Evolutionary conservation across 176 grass and related monocot genomes (phyloP), one percentile per base, ranked within the genome.

Genomic region (Lolium perenne): DNA sequence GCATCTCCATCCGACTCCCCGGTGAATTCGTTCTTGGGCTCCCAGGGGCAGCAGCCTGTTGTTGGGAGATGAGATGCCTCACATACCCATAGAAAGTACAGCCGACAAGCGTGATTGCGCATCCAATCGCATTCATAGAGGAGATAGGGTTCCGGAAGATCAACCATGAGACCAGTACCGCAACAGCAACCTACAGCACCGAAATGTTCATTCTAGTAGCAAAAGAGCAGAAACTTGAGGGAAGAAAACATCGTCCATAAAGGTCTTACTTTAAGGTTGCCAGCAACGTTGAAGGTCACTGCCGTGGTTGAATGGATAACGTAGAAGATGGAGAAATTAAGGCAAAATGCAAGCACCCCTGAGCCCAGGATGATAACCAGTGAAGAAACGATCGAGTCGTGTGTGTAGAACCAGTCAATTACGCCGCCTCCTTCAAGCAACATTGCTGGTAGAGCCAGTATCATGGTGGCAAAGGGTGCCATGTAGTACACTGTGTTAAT

Each of bases 301-400:
- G 95, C 95, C 1, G 95, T 97, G 2, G 95, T 97, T 45, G 95
- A 97, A 86, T 97, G 95, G 38, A 97, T 97, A 17, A 97, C 92
- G 17, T 97, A 94, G 82, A 97, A 97, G 46, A 97, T 94, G 47
- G 92, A 94, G 84, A 97, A 97, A 56, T 97, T 97, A 49, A 97
- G 95, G 66, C 92, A 97, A 79, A 97, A 97, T 0, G 95, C 95
- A 76, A 94, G 66, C 51, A 97, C 82, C 47, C 95, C 95, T 40
- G 95, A 97, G 38, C 78, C 87, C 43, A 97, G 79, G 86, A 94
- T 56, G 54, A 56, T 56, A 56, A 56, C 54, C 17, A 56, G 17
- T 56, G 54, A 18, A 56, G 54, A 18, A 56, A 56, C 6, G 16
- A 56, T 7, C 54, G 54, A 56, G 6, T 56, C 17, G 5, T 56